Conservation (phyloP, 1,284 basidiomycete species). For the Ustilago curta region DNA sequence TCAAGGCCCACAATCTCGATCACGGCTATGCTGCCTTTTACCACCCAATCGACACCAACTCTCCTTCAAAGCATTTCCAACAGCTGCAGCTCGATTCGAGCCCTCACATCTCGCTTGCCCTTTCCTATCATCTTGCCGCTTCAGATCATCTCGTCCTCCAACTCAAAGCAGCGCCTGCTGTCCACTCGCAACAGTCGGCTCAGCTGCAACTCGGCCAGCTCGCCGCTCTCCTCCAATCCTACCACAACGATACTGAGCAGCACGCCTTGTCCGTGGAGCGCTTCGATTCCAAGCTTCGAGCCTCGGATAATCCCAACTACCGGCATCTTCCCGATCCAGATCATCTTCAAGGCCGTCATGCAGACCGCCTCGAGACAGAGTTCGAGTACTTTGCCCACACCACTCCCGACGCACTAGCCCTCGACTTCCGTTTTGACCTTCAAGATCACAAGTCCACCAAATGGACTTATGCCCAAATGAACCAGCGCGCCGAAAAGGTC, state of each 20-base stretch:
- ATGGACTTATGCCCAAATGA: slow-evolving; percentile 61
- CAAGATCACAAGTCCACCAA: slow-evolving; percentile 22
- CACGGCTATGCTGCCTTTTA: slow-evolving; percentile 45
- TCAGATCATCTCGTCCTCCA: slow-evolving; percentile 18
- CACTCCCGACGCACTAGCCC: slow-evolving; percentile 49
- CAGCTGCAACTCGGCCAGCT: slow-evolving; percentile 49
- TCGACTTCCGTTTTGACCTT: slow-evolving; percentile 60
- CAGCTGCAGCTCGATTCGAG: slow-evolving; percentile 20
- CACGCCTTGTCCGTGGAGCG: slow-evolving; percentile 45
- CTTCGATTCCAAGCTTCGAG: slow-evolving; percentile 44
- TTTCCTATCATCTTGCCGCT: slow-evolving; percentile 18
- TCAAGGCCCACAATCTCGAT: slow-evolving; percentile 9
- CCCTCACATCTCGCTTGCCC: slow-evolving; percentile 37
- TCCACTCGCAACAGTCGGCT: slow-evolving; percentile 54
- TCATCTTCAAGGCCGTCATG: slow-evolving; percentile 25
- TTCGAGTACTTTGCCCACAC: slow-evolving; percentile 52
- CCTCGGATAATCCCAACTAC: slow-evolving; percentile 49
- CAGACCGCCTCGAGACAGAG: slow-evolving; percentile 54
- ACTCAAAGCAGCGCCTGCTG: slow-evolving; percentile 43
- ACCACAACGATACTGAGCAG: slow-evolving; percentile 19
- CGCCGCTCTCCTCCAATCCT: slow-evolving; percentile 43
- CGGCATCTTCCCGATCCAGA: slow-evolving; percentile 38
- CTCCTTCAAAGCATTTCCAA: slow-evolving; percentile 16
- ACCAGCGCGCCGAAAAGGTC: slow-evolving; percentile 53
- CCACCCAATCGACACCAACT: neutral